Base-by-base conservation (phyloP, 305 asterid species). In the Fraxinus baroniana region DNA sequence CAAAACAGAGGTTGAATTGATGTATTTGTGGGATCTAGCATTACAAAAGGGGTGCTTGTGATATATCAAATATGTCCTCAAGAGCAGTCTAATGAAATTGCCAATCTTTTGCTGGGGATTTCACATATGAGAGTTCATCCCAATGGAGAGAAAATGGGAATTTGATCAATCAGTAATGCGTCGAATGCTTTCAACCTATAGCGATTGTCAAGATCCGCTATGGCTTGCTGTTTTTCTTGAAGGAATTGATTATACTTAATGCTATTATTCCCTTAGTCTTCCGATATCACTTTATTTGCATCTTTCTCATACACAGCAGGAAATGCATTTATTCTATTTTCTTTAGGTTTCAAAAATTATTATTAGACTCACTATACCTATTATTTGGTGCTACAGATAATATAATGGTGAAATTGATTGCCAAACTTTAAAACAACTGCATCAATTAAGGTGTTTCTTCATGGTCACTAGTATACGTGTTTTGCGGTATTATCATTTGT, bases 1-100 rank as follows among this genome's bases (percentile, higher is more conserved):
- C 70, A 90, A 90, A 85, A 91, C 97, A 2, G 97, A 92, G 87
- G 97, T 92, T 49, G 97, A 92, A 46, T 92, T 93, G 97, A 92
- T 92, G 97, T 92, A 92, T 72, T 73, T 92, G 78, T 92, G 97
- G 97, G 79, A 92, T 89, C 89, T 92, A 7, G 97, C 94, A 4
- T 83, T 87, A 57, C 70, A 93, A 24, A 92, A 92, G 83, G 97
- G 92, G 30, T 90, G 92, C 80, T 81, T 91, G 84, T 94, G 94
- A 4, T 87, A 88, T 80, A 89, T 92, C 37, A 92, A 89, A 82
- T 92, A 92, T 84, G 90, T 92, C 22, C 94, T 92, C 72, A 91
- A 91, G 85, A 91, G 88, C 80, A 91, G 92, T 83, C 87, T 92
- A 86, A 92, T 92, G 94, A 91, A 87, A 74, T 88, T 91, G 80